Percentiles rank a stretch among this genome's conserved stretches.
Conservation (phyloP, 768 basidiomycete genomes). For the Roridomyces roridus region DNA sequence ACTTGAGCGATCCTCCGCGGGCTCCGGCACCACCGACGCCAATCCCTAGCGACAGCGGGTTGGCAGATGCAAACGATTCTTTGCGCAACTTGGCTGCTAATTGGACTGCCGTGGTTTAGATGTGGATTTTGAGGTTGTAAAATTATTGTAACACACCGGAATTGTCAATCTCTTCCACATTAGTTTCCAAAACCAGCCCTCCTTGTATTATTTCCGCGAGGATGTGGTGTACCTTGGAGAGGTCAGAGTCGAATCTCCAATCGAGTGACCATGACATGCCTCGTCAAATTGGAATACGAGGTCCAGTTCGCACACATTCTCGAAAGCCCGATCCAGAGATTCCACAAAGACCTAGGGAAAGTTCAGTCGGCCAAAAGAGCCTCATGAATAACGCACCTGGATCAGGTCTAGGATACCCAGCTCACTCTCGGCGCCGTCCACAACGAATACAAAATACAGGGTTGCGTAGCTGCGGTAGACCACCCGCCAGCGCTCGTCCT, state of each 20-base stretch:
- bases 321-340: conserved; percentile 92
- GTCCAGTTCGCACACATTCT: conserved; percentile 98
- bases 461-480: conserved; percentile 97
- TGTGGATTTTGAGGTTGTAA: neutral
- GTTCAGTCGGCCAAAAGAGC: neutral
- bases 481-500: conserved; percentile 76
- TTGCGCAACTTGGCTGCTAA: conserved; percentile 73
- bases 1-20: conserved; percentile 64
- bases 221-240: conserved; percentile 87
- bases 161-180: conserved; percentile 81
- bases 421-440: conserved; percentile 96
- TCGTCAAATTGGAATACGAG: conserved; percentile 99
- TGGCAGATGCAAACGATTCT: conserved; percentile 81
- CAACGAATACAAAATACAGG: conserved; percentile 95
- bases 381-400: conserved; percentile 64
- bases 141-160: conserved; percentile 54
- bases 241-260: neutral
- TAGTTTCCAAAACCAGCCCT: conserved; percentile 95
- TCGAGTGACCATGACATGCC: conserved; percentile 44
- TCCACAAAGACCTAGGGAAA: conserved; percentile 90
- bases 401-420: conserved; percentile 95
- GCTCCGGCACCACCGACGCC: conserved; percentile 65
- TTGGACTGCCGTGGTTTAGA: conserved; percentile 57
- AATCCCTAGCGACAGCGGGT: conserved; percentile 77
- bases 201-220: conserved; percentile 97